phyloP scores from a whole-genome alignment of 441 rosid genomes.

The Jatropha multifida region DNA sequence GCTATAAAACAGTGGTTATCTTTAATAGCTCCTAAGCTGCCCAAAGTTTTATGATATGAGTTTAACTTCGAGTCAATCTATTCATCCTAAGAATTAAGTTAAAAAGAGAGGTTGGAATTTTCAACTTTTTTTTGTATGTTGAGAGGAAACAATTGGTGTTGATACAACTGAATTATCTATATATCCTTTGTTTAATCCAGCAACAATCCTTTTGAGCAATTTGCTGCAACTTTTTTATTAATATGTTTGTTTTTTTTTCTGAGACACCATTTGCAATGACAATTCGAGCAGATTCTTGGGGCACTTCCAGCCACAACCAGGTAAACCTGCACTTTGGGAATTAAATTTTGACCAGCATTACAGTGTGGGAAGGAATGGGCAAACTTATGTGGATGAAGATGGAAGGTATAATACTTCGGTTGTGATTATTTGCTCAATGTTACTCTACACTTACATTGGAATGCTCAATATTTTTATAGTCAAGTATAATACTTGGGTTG shows the following conservation, averaged over 20 bases:
- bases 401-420: conserved; percentile 42
- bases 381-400: conserved; percentile 53
- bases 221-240: neutral
- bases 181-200: neutral
- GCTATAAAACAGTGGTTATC: neutral
- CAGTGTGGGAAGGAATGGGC: conserved; percentile 59
- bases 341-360: conserved; percentile 73
- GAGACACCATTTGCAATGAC: neutral
- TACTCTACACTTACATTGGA: conserved; percentile 18
- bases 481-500: conserved; percentile 12
- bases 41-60: neutral
- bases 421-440: neutral
- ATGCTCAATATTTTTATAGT: conserved; percentile 18
- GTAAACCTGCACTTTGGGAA: conserved; percentile 89
- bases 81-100: neutral
- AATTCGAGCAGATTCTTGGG: conserved; percentile 78
- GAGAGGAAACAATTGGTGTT: neutral
- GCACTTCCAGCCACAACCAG: conserved; percentile 79
- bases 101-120: neutral
- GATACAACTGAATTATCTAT: conserved; percentile 9
- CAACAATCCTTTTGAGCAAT: neutral
- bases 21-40: conserved; percentile 10
- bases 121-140: neutral
- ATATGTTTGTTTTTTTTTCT: neutral
- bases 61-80: neutral